Conservation (phyloP, 495 filamentous ascomycete species). For the Cladorrhinum samala region DNA sequence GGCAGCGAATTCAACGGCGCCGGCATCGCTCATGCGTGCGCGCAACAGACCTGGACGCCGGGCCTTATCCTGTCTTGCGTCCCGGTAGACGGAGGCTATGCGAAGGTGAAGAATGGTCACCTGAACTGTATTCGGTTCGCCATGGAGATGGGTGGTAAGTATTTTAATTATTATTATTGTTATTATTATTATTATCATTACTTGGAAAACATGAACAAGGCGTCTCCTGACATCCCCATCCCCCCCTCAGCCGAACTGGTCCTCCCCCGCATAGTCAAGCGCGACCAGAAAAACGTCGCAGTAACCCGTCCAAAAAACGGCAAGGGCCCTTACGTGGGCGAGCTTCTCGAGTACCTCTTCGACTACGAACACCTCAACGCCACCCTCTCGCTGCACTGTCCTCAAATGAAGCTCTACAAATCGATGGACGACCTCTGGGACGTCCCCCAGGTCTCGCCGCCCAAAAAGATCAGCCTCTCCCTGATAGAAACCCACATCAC, state of each 20-base stretch:
- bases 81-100: constrained; percentile 22
- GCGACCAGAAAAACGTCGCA: constrained; percentile 11
- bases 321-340: constrained; percentile 12
- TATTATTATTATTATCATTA: neutral
- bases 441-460: constrained; percentile 15
- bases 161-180: neutral
- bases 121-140: constrained; percentile 33
- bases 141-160: constrained; percentile 33
- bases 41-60: constrained; percentile 23
- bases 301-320: constrained; percentile 7
- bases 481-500: neutral
- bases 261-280: constrained; percentile 23
- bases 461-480: constrained; percentile 9
- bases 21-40: constrained; percentile 22
- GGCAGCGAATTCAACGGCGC: constrained; percentile 27
- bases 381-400: constrained; percentile 25
- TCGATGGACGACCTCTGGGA: constrained; percentile 24
- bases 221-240: neutral
- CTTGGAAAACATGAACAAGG: too few relatives aligned
- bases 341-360: constrained; percentile 30
- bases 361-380: constrained; percentile 28
- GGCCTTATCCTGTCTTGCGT: constrained; percentile 30
- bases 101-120: constrained; percentile 27
- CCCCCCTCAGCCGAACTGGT: constrained; percentile 22
- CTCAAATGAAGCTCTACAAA: constrained; percentile 30